Evolutionary conservation across 2,329 filamentous ascomycete genomes (phyloP).

Genomic region (Hymenoscyphus occultus): DNA sequence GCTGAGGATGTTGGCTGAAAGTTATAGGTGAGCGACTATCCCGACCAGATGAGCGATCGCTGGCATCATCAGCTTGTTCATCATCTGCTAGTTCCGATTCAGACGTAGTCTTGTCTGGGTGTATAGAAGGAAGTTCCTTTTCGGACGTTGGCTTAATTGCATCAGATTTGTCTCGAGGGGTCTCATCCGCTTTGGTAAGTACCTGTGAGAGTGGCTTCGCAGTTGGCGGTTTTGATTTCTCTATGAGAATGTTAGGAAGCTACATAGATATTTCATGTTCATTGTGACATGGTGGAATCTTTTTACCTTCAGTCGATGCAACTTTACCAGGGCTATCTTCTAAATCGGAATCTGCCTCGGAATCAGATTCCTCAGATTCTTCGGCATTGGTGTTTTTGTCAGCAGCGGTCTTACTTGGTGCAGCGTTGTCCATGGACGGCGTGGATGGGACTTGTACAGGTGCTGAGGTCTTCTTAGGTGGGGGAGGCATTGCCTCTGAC

Average conservation of each 20-base stretch:
- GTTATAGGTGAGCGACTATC: slow-evolving; percentile 34
- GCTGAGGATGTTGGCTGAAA: slow-evolving; percentile 24
- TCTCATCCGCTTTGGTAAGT: background rate
- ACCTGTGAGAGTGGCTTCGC: background rate
- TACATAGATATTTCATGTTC: background rate
- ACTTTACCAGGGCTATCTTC: background rate
- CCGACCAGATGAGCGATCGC: slow-evolving; percentile 25
- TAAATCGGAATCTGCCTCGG: slow-evolving; percentile 5
- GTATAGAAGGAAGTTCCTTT: background rate
- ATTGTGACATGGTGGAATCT: background rate
- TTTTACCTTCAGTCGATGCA: background rate
- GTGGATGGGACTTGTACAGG: background rate
- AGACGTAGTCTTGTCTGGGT: background rate
- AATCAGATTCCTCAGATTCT: slow-evolving; percentile 8
- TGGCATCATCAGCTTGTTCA: slow-evolving; percentile 23
- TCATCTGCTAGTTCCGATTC: slow-evolving; percentile 13
- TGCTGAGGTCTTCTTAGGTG: background rate
- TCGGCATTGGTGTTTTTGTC: background rate
- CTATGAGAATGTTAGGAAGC: background rate
- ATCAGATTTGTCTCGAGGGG: background rate
- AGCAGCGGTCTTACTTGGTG: background rate
- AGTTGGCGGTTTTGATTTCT: background rate
- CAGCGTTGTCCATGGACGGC: no score
- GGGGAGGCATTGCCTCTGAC: background rate
- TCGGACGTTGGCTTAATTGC: background rate